Percentiles rank a stretch among this genome's conserved stretches.
Conservation (phyloP, 2,329 filamentous ascomycete genomes). For the Tolypocladium tropicale region DNA sequence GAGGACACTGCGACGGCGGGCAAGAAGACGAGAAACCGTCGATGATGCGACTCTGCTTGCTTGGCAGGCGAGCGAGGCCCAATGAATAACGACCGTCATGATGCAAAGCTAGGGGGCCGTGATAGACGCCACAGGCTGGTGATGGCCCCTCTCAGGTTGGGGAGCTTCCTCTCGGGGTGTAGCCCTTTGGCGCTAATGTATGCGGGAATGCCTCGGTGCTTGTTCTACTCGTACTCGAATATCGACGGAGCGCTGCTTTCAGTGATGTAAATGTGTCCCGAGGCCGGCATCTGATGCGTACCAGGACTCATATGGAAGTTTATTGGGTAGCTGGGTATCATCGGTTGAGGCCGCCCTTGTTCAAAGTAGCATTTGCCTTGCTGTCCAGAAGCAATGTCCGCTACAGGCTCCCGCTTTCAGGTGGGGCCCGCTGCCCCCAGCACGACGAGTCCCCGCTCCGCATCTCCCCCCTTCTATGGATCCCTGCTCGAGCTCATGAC, state of each 20-base stretch:
- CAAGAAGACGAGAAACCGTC: constrained; percentile 51
- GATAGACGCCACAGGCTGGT: background rate
- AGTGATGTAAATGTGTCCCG: background rate
- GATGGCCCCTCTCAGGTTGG: background rate
- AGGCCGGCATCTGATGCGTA: background rate
- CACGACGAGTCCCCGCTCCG: background rate
- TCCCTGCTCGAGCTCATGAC: background rate
- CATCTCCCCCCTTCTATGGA: background rate
- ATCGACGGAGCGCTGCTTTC: background rate
- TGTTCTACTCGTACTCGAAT: background rate
- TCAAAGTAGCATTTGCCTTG: background rate
- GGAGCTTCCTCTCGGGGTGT: background rate
- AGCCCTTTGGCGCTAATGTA: background rate
- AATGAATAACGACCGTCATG: background rate
- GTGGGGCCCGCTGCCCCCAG: background rate
- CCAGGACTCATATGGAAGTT: too few relatives aligned
- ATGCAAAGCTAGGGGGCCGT: background rate
- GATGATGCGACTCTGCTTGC: constrained; percentile 11
- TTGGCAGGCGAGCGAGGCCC: background rate
- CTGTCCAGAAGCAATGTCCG: background rate
- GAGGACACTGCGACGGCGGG: constrained; percentile 53
- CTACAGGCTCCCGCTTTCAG: background rate
- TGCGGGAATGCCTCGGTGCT: background rate
- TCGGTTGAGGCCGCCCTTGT: background rate
- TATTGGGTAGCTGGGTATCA: background rate